Percentiles rank a stretch among this genome's conserved stretches.
phyloP scores from a whole-genome alignment of 2,329 filamentous ascomycete species.

The Nannizziopsis barbatae region DNA sequence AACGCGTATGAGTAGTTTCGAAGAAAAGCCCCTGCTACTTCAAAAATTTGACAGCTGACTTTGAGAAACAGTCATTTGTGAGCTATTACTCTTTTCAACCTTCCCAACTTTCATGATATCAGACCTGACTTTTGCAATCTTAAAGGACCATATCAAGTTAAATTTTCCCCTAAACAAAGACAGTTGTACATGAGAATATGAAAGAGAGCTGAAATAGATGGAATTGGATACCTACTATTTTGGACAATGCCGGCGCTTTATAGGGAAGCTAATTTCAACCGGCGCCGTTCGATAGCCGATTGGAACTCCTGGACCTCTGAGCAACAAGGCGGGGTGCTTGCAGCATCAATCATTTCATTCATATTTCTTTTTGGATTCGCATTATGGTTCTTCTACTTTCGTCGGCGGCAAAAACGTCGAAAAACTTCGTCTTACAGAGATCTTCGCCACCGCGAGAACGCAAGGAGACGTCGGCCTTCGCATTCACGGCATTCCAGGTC shows the following conservation, averaged over 20 bases:
- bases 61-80: too few species aligned
- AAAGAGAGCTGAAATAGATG: background rate
- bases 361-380: conserved; percentile 18
- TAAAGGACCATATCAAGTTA: too few species aligned
- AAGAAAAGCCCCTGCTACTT: too few species aligned
- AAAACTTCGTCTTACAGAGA: background rate
- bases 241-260: background rate
- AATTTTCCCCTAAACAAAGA: too few species aligned
- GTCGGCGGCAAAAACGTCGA: background rate
- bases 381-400: conserved; percentile 1
- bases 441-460: background rate
- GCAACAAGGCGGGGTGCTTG: conserved; percentile 22
- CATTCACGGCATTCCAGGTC: background rate
- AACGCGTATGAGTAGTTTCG: too few species aligned
- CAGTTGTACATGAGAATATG: background rate
- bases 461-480: background rate
- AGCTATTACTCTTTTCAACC: too few species aligned
- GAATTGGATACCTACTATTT: background rate
- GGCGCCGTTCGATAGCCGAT: conserved; percentile 7
- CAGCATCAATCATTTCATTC: conserved; percentile 19
- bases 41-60: too few species aligned
- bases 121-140: too few species aligned
- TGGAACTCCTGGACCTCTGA: conserved; percentile 22
- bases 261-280: background rate
- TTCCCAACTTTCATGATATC: too few species aligned